Evolutionary conservation across 805 yeast species (phyloP).

Genomic region (Metschnikowia colocasiae): DNA sequence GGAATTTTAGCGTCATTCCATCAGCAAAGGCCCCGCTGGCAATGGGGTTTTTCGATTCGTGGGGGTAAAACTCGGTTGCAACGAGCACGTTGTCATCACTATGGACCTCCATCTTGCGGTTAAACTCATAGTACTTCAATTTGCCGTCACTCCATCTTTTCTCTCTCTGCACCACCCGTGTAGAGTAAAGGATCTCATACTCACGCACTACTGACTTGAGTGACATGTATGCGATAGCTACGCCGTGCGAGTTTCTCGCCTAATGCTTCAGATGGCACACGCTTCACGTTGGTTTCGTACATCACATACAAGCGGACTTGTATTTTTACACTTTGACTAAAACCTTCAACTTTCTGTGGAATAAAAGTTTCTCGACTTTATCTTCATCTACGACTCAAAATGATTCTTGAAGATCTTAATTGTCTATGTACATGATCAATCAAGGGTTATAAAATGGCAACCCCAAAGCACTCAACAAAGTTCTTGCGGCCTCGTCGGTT

Average conservation of each 20-base stretch:
- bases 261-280: background rate
- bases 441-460: conserved; percentile 56
- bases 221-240: conserved; percentile 9
- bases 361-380: background rate
- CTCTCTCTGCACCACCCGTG: conserved; percentile 41
- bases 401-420: background rate
- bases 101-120: conserved; percentile 44
- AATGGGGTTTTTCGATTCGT: conserved; percentile 19
- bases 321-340: background rate
- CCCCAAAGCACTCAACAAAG: conserved; percentile 76
- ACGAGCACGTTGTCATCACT: conserved; percentile 35
- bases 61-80: conserved; percentile 32
- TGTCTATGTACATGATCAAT: conserved; percentile 11
- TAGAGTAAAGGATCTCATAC: conserved; percentile 45
- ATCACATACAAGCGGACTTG: background rate
- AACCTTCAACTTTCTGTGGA: no score
- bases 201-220: conserved; percentile 41
- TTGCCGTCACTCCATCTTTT: conserved; percentile 54
- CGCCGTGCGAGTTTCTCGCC: background rate
- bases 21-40: conserved; percentile 17
- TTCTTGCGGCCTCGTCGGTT: conserved; percentile 85
- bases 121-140: conserved; percentile 43
- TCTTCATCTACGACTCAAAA: background rate
- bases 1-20: conserved; percentile 24
- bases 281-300: background rate